These are phyloP conservation scores for Furculomyces boomerangus DNA, from an alignment of 371 early-diverging fungal genomes.

Conservation along the genomic window DNA sequence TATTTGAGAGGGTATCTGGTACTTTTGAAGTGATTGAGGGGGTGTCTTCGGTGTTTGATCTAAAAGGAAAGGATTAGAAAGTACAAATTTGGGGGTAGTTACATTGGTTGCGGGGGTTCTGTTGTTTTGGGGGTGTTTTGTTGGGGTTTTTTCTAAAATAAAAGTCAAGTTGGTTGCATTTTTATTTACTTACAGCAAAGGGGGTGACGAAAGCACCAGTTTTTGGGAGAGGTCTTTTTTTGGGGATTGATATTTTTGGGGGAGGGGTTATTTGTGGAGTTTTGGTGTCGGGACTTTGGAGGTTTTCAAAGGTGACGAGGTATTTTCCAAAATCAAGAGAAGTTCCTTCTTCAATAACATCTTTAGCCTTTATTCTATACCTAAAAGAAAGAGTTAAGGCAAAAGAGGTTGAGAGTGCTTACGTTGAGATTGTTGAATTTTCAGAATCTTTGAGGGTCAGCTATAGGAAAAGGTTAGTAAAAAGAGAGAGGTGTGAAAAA, in stretches of 20 bases:
- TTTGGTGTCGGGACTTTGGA: too few species aligned
- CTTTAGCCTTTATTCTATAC: not conserved
- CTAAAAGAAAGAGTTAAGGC: not conserved
- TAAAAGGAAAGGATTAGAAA: too few species aligned
- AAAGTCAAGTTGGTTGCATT: not conserved
- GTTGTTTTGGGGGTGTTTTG: not conserved
- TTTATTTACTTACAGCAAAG: not conserved
- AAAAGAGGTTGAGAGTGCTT: not conserved
- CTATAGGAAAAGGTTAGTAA: not conserved
- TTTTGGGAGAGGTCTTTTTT: not conserved
- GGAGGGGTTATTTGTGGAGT: not conserved
- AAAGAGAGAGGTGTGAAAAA: not conserved
- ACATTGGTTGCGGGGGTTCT: not conserved
- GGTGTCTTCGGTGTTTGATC: not conserved
- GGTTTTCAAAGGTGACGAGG: not conserved
- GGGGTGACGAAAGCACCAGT: not conserved
- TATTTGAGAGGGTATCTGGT: not conserved
- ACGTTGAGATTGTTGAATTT: not conserved
- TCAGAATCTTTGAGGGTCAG: not conserved
- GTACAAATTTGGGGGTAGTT: not conserved
- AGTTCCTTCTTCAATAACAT: not conserved
- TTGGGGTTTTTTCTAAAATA: not conserved
- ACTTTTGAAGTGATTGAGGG: not conserved
- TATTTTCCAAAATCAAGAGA: constrained; percentile 1
- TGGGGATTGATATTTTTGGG: not conserved